These are phyloP conservation scores for Phytophthora capsici DNA, from an alignment of 352 stramenopile genomes.

Conservation along the genomic window DNA sequence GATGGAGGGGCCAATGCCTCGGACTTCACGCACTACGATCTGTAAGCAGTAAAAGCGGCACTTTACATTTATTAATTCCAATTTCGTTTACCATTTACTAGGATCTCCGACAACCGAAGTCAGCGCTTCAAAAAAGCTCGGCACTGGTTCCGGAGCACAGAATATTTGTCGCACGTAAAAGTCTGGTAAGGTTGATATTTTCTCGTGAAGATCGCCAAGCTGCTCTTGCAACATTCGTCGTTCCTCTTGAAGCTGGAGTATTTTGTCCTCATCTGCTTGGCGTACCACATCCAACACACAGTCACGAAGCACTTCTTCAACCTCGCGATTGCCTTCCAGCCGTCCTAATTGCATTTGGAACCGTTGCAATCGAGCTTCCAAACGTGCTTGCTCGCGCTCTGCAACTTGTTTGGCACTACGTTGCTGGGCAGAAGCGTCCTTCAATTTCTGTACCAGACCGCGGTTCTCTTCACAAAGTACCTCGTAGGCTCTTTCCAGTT, in stretches of 20 bases:
- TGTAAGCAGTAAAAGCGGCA: conserved; percentile 32
- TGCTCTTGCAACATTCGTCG: conserved; percentile 72
- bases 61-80: conserved; percentile 27
- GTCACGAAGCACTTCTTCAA: conserved; percentile 60
- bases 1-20: conserved; percentile 47
- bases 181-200: conserved; percentile 84
- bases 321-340: conserved; percentile 51
- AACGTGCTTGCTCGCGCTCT: conserved; percentile 40
- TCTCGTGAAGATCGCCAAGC: conserved; percentile 77
- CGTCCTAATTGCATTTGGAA: conserved; percentile 68
- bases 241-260: conserved; percentile 66
- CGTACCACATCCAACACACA: conserved; percentile 65
- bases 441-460: conserved; percentile 28
- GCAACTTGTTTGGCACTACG: conserved; percentile 30
- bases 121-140: conserved; percentile 85
- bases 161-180: conserved; percentile 90
- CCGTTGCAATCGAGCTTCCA: conserved; percentile 53
- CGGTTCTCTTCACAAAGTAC: conserved; percentile 35
- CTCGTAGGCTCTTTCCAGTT: conserved; percentile 32
- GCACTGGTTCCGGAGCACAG: conserved; percentile 70
- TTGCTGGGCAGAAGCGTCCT: conserved; percentile 22
- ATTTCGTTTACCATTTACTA: conserved; percentile 38
- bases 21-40: conserved; percentile 52
- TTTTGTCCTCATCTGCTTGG: conserved; percentile 64
- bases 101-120: conserved; percentile 49